phyloP scores from a whole-genome alignment of 176 grass and related monocot species.

The Oryza coarctata region DNA sequence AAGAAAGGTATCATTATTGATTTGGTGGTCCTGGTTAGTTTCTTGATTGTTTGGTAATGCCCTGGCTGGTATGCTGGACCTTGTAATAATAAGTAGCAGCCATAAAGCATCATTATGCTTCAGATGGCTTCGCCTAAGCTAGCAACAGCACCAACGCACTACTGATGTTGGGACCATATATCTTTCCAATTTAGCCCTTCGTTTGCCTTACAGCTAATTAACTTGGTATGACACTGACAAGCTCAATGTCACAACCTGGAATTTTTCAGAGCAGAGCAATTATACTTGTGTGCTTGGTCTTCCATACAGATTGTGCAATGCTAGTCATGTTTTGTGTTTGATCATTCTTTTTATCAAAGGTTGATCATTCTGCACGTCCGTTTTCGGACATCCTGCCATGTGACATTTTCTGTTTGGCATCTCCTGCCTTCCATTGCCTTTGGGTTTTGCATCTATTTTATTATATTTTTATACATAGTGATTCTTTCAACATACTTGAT shows the following conservation, averaged over 20 bases:
- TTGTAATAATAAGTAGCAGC: background rate
- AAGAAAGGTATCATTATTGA: constrained; percentile 1
- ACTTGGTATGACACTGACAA: background rate
- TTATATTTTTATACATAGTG: background rate
- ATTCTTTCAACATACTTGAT: background rate
- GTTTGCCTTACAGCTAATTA: background rate
- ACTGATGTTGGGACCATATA: constrained; percentile 19
- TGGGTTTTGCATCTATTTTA: background rate
- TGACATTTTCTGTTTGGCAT: background rate
- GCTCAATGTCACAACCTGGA: background rate
- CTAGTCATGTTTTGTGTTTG: background rate
- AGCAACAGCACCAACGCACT: background rate
- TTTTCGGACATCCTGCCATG: background rate
- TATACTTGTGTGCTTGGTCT: background rate
- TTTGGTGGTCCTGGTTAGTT: background rate
- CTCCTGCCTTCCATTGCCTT: background rate
- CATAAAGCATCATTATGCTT: constrained; percentile 17
- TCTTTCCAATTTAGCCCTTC: constrained; percentile 8
- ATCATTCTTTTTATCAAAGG: background rate
- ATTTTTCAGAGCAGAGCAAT: background rate
- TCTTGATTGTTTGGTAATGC: constrained; percentile 20
- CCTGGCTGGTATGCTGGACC: background rate
- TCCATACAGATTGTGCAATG: background rate
- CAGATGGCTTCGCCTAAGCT: background rate
- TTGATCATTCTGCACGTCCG: background rate